Evolutionary conservation across 2,329 filamentous ascomycete species (phyloP).

Genomic region (Exophiala oligosperma): DNA sequence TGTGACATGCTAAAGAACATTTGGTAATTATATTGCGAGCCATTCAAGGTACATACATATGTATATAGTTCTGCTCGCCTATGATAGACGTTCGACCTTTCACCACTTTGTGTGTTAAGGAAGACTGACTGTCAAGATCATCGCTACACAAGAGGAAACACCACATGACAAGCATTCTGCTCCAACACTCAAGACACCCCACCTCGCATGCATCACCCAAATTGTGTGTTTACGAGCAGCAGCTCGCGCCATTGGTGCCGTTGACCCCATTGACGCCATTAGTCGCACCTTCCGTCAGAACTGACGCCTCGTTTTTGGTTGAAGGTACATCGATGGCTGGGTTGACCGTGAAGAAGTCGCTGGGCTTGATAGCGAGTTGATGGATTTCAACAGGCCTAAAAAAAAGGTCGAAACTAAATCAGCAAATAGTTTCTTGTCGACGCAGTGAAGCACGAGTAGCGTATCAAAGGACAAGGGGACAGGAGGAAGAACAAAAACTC

Average conservation of each 20-base stretch:
- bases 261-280: conserved; percentile 1
- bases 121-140: too few relatives aligned
- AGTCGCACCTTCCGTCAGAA: conserved; percentile 23
- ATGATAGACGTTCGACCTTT: too few relatives aligned
- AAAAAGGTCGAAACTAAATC: background rate
- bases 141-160: too few relatives aligned
- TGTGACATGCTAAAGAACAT: too few relatives aligned
- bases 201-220: too few relatives aligned
- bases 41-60: too few relatives aligned
- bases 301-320: conserved; percentile 35
- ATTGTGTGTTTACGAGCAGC: conserved; percentile 2
- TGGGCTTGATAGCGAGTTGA: conserved; percentile 49
- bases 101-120: too few relatives aligned
- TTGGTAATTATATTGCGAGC: too few relatives aligned
- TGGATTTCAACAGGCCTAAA: conserved; percentile 47
- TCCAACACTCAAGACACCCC: too few relatives aligned
- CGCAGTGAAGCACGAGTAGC: too few relatives aligned
- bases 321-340: conserved; percentile 56
- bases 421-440: conserved; percentile 40
- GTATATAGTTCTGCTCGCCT: too few relatives aligned
- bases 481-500: conserved; percentile 39
- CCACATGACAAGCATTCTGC: too few relatives aligned
- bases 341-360: conserved; percentile 56
- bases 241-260: conserved; percentile 9
- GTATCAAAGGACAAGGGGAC: background rate